Conservation (phyloP, 352 stramenopile species). For the Blastocystis hominis region DNA sequence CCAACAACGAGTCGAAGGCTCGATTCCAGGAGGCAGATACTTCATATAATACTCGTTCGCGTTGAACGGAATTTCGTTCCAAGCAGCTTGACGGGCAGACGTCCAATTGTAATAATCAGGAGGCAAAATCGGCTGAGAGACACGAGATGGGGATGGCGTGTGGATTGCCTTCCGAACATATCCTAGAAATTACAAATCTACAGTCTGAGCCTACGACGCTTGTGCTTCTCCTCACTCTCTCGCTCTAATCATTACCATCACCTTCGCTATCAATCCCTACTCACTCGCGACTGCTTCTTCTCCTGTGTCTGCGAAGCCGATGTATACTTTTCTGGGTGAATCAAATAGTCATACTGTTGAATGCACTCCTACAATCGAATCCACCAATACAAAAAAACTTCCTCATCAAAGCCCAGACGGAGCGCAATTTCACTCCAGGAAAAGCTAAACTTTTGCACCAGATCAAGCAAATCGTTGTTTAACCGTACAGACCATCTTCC, state of each 20-base stretch:
- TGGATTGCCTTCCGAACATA: not conserved
- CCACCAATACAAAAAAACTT: not conserved
- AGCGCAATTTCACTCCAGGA: not conserved
- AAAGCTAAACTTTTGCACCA: not conserved
- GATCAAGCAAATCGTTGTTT: conserved; percentile 5
- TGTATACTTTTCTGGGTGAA: conserved; percentile 27
- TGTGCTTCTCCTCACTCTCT: conserved; percentile 19
- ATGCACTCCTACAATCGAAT: conserved; percentile 9
- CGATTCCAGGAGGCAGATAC: conserved; percentile 4
- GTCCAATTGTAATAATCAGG: not conserved
- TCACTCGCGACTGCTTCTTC: not conserved
- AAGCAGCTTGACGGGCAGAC: not conserved
- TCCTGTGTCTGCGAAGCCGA: not conserved
- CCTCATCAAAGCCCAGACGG: not conserved
- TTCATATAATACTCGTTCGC: conserved; percentile 35
- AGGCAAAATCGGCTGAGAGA: not conserved
- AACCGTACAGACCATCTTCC: conserved; percentile 17
- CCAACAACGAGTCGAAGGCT: not conserved
- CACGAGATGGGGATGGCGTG: not conserved
- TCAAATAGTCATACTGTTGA: conserved; percentile 11
- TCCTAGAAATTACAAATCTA: not conserved
- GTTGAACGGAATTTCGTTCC: conserved; percentile 30
- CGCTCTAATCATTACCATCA: not conserved
- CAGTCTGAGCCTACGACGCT: not conserved
- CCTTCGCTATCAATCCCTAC: not conserved